Conservation (phyloP, 495 filamentous ascomycete genomes). For the Xylaria grammica region DNA sequence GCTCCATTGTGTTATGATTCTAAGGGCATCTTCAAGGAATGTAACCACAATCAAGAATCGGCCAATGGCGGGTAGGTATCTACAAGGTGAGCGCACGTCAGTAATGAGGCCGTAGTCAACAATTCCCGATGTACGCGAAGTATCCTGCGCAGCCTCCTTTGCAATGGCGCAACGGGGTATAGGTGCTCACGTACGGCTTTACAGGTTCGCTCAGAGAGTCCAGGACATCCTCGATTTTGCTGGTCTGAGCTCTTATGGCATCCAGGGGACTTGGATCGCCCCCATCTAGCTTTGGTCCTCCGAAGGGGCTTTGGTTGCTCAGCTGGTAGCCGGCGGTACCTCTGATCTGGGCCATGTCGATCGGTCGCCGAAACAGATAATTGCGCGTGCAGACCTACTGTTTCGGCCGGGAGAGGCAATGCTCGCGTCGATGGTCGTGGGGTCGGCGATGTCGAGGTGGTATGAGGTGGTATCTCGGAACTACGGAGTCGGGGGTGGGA, state of each 20-base stretch:
- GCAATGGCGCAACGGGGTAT: slow-evolving; percentile 9
- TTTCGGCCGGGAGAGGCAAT: slow-evolving; percentile 16
- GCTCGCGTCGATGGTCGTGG: neutral
- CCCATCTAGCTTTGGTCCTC: slow-evolving; percentile 60
- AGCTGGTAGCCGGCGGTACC: slow-evolving; percentile 96
- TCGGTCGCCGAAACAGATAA: slow-evolving; percentile 16
- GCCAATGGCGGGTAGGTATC: slow-evolving; percentile 92
- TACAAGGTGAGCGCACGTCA: slow-evolving; percentile 47
- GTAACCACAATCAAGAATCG: slow-evolving; percentile 98
- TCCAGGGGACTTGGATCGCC: slow-evolving; percentile 87
- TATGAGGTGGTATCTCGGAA: slow-evolving; percentile 11
- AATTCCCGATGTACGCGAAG: neutral
- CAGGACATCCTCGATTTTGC: slow-evolving; percentile 95
- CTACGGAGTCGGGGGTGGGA: slow-evolving; percentile 5
- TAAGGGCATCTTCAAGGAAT: slow-evolving; percentile 93
- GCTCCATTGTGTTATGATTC: slow-evolving; percentile 97
- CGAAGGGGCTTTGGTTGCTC: slow-evolving; percentile 75
- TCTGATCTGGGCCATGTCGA: slow-evolving; percentile 88
- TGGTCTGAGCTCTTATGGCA: slow-evolving; percentile 89
- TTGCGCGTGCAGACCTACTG: slow-evolving; percentile 29
- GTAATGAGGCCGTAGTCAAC: slow-evolving; percentile 17
- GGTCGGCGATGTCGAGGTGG: slow-evolving; percentile 3
- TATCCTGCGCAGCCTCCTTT: neutral
- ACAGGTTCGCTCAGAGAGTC: slow-evolving; percentile 88
- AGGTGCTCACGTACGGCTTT: slow-evolving; percentile 79